Evolutionary conservation across 768 basidiomycete species (phyloP), one percentile per base, ranked within the genome.

Genomic region (Melanogaster broomeanus): DNA sequence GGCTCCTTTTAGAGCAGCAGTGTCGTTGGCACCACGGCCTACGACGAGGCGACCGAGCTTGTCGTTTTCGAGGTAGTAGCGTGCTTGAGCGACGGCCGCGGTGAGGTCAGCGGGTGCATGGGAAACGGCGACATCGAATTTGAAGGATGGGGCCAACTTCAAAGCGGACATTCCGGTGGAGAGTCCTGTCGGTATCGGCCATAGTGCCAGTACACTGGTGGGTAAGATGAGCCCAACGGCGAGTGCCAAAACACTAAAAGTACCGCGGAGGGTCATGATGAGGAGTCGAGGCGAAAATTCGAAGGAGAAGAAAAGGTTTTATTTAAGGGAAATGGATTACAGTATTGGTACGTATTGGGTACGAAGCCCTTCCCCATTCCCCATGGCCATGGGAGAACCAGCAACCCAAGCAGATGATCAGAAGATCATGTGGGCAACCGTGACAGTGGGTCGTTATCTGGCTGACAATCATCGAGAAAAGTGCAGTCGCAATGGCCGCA

Each of bases 31-130:
- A 1, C 70, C 73, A 13, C 76, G 69, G 3, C 74, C 74, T 28
- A 76, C 67, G 52, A 75, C 71, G 27, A 77, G 71, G 35, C 71
- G 68, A 21, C 72, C 63, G 15, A 75, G 69, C 45, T 64, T 64
- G 56, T 77, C 76, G 25, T 63, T 66, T 9, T 53, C 34, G 34
- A 77, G 60, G 51, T 72, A 64, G 18, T 51, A 60, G 43, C 47
- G 34, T 0, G 74, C 61, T n/a, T 63, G 68, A 1, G 27, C 7
- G 4, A 74, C 63, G 6, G 76, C 76, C 3, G 64, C 60, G 11
- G 54, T n/a, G 28, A 77, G 60, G 46, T 77, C 76, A 0, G 0
- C 0, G 0, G 77, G 76, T 0, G 71, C 59, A 22, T 34, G 45
- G 6, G 51, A 7, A 8, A 72, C 18, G 3, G 44, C 45, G 42